Base-by-base conservation (phyloP, 2,329 filamentous ascomycete species). In the Fusarium avenaceum region DNA sequence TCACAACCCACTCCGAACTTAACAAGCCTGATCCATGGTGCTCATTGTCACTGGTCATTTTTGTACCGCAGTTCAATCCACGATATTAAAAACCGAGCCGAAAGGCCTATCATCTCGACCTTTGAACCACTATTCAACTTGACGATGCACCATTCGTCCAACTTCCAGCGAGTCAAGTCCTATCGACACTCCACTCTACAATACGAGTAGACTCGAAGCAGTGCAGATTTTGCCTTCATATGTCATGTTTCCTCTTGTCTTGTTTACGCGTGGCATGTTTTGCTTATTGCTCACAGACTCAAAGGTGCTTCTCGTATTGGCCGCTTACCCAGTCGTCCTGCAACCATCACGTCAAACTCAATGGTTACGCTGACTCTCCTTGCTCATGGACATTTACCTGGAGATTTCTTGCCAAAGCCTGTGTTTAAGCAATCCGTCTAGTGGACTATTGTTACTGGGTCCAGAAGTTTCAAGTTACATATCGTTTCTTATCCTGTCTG, bases 401-500 rank as follows among this genome's bases (percentile, higher is more conserved):
- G 28, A 47, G 56, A 55, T 44, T 42, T 50, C 43, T 58, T 54
- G 53, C 32, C 54, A 49, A 47, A 44, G 47, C 45, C 63, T 46
- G 7, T 43, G 40, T 48, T 56, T 40, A 51, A 54, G 53, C 44
- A 50, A 58, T 61, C 50, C 53, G 46, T 59, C 56, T 22, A 56
- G 63, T 70, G 60, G 63, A 32, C 60, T 65, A 52, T 33, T 39
- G 63, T 63, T 60, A 60, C 60, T 61, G 65, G 28, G 28, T 65
- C 60, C 48, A 65, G 40, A 33, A 15, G 9, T 26, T 26, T 10
- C 9, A 26, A 26, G 30, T 10, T 14, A 69, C 59, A 38, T 17
- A 9, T 69, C 60, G 63, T 28, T 69, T 64, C 53, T 67, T 55
- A 71, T 71, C 65, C 43, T 35, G 42, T 43, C 62, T 49, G 63